Evolutionary conservation across 106 monocot genomes (phyloP).

Genomic region (Dioscorea dumetorum): DNA sequence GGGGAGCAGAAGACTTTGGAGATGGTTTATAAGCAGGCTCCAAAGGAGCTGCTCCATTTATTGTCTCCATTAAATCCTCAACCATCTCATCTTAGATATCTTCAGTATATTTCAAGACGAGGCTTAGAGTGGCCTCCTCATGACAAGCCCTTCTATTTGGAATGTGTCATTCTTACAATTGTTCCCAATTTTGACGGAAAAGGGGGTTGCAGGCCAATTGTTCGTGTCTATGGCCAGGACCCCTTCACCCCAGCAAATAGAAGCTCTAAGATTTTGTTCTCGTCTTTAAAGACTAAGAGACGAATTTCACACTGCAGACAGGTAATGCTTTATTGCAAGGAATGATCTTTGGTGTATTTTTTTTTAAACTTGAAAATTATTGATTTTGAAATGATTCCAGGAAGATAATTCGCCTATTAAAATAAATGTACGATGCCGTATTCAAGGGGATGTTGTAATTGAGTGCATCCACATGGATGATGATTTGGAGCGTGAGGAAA

Average conservation of each 20-base stretch:
- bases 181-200: conserved; percentile 53
- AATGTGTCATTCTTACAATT: conserved; percentile 45
- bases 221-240: conserved; percentile 81
- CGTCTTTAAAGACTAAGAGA: conserved; percentile 51
- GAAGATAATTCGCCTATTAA: conserved; percentile 37
- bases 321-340: conserved; percentile 33
- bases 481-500: conserved; percentile 48
- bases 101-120: conserved; percentile 75
- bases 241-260: conserved; percentile 35
- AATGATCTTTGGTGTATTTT: background rate
- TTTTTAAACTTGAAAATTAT: background rate
- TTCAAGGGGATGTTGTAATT: conserved; percentile 93
- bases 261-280: conserved; percentile 65
- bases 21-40: conserved; percentile 93
- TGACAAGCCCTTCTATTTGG: conserved; percentile 46
- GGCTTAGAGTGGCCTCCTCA: conserved; percentile 66
- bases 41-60: conserved; percentile 60
- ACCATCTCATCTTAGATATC: conserved; percentile 88
- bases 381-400: conserved; percentile 24
- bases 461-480: conserved; percentile 77
- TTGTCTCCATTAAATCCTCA: conserved; percentile 74
- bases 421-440: conserved; percentile 51
- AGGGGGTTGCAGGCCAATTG: conserved; percentile 63
- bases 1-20: conserved; percentile 92
- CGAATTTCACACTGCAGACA: conserved; percentile 31